Evolutionary conservation across 257 asterid genomes (phyloP), one percentile per base, ranked within the genome.

Genomic region (Thymus mandschuricus): DNA sequence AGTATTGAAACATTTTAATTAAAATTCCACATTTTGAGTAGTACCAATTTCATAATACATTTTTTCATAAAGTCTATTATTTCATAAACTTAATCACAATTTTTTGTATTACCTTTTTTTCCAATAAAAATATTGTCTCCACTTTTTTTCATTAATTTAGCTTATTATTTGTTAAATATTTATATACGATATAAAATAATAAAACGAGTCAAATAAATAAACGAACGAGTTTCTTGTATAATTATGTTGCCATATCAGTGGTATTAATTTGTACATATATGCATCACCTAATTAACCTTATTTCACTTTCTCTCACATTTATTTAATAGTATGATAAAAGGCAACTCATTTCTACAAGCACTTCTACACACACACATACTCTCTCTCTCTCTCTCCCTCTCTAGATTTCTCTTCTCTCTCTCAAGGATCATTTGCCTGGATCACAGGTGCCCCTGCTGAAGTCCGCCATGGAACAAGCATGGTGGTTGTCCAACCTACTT

Each of bases 381-480:
- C n/a, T n/a, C 30, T 38, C 6, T 35, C 31, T 56, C 40, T 29
- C 41, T 57, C 40, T 1, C 6, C 8, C 4, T 38, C 3, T 38
- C 41, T 34, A 1, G 38, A 34, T 34, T 34, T 34, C 5, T 8
- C 4, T 29, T 52, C 31, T 52, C 11, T n/a, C 27, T 27, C 6
- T 49, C 56, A 0, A n/a, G 8, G 4, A 10, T 48, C 58, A 52
- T 29, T 52, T 52, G 6, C 58, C 69, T 2, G 69, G 69, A 44
- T 64, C 69, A 64, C 69, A 64, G 21, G 6, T 27, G 10, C 69
- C 69, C 59, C 1, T 30, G 70, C 12, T 29, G 70, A 65, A 65
- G 58, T 65, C 70, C 9, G 70, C 57, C 58, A 65, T 49, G 21
- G 60, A 31, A 35, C 71, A 66, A 15, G 49, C 71, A 6, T 66